Evolutionary conservation across 257 asterid genomes (phyloP), one percentile per base, ranked within the genome.

Genomic region (Verbena officinalis): DNA sequence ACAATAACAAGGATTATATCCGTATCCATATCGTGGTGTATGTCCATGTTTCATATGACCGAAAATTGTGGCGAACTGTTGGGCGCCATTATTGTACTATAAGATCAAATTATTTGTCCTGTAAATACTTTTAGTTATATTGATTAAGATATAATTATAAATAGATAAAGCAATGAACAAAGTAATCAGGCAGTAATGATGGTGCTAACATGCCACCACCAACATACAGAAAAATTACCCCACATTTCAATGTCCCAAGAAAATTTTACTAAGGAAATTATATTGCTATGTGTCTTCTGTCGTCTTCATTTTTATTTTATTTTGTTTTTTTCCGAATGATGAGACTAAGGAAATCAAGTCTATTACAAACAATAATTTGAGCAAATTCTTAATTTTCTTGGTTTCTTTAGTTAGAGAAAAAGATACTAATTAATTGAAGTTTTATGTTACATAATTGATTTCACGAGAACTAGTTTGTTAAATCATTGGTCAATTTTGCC

Each of bases 201-300:
- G 68, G 40, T 72, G 72, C 63, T 27, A 59, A 65, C 64, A 65
- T 39, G 77, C 55, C 71, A 44, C 38, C 54, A 50, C 71, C 66
- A 63, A 23, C 70, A 34, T 23, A n/a, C 33, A 20, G 15, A 24
- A 23, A 9, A 5, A 24, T 50, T 51, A 51, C 61, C 64, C 64
- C 56, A 42, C 56, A 11, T 49, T 59, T 59, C 62, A 59, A 24
- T 15, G 22, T 48, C 24, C 22, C 33, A 13, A 58, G 38, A 2
- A 4, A 2, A 40, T 45, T 20, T 57, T 21, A 53, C 10, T 53
- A 13, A 59, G 50, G 14, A 49, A 69, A 59, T 21, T 16, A 23
- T 3, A 61, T 3, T 24, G 64, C 55, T 22, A 22, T n/a, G n/a
- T n/a, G n/a, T n/a, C n/a, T n/a, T n/a, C n/a, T n/a, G n/a, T n/a